phyloP scores from a whole-genome alignment of 805 yeast species.

The Brettanomyces nanus region DNA sequence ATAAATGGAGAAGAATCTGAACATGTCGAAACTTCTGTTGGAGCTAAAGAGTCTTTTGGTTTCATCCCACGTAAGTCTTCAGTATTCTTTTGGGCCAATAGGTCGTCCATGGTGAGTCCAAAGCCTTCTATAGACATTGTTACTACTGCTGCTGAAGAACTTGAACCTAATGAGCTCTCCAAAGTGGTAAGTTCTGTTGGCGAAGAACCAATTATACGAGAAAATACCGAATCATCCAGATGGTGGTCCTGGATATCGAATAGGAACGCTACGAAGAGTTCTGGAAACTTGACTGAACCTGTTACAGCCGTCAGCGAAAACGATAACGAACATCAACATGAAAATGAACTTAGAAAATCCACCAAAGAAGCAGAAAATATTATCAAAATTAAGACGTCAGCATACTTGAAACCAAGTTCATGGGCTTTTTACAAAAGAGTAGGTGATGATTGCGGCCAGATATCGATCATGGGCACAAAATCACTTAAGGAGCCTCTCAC shows the following conservation, averaged over 20 bases:
- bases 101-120: no score
- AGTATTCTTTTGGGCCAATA: background rate
- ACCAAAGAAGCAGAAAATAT: conserved; percentile 15
- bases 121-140: background rate
- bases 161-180: conserved; percentile 1
- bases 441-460: conserved; percentile 13
- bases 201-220: background rate
- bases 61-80: background rate
- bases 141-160: background rate
- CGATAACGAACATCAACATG: conserved; percentile 6
- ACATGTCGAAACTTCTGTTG: background rate
- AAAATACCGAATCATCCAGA: conserved; percentile 2
- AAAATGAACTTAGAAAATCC: background rate
- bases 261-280: background rate
- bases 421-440: conserved; percentile 21
- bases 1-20: background rate
- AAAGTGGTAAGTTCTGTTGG: background rate
- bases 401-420: conserved; percentile 14
- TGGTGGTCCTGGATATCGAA: conserved; percentile 10
- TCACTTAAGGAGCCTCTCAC: conserved; percentile 21
- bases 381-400: conserved; percentile 15
- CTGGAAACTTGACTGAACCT: background rate
- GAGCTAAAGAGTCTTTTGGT: background rate
- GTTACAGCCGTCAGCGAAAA: background rate
- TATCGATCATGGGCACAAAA: conserved; percentile 24